A percentile compares a stretch with the other conserved stretches of the same genome.
Evolutionary conservation across 169 alveolate genomes (phyloP).

Genomic region (Plasmodium yoelii): DNA sequence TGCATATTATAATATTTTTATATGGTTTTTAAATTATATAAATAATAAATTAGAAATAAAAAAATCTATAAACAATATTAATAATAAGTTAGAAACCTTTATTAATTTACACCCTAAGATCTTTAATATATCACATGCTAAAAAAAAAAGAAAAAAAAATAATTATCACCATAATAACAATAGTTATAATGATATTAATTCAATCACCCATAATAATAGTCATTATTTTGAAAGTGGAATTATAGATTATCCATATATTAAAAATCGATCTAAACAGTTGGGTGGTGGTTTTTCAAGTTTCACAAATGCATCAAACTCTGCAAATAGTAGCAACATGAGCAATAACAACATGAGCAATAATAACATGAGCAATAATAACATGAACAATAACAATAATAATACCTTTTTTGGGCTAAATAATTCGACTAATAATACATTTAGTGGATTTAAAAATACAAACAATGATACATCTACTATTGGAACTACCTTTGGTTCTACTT

Average conservation of each 20-base stretch:
- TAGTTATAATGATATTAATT: too few relatives aligned
- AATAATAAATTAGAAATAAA: slow-evolving; percentile 49
- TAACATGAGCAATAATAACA: not conserved
- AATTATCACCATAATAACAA: not conserved
- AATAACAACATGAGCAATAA: not conserved
- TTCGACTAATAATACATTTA: not conserved
- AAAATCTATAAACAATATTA: slow-evolving; percentile 39
- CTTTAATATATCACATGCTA: slow-evolving; percentile 69
- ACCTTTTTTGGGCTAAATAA: not conserved
- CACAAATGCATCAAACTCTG: not conserved
- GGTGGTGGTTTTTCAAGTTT: slow-evolving; percentile 72
- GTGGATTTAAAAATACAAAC: not conserved
- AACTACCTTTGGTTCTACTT: slow-evolving; percentile 12
- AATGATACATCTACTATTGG: not conserved
- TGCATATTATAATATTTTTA: slow-evolving; percentile 45
- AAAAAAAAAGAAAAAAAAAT: slow-evolving; percentile 66
- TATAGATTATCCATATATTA: slow-evolving; percentile 41
- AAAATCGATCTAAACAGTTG: slow-evolving; percentile 45
- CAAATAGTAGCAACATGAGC: not conserved
- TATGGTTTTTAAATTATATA: slow-evolving; percentile 73
- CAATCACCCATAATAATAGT: not conserved
- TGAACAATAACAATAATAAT: not conserved
- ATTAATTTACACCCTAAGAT: slow-evolving; percentile 59
- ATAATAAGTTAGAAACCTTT: slow-evolving; percentile 62
- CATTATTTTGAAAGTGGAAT: slow-evolving; percentile 72